Conservation (phyloP, 805 yeast genomes). For the Saturnispora silvae region DNA sequence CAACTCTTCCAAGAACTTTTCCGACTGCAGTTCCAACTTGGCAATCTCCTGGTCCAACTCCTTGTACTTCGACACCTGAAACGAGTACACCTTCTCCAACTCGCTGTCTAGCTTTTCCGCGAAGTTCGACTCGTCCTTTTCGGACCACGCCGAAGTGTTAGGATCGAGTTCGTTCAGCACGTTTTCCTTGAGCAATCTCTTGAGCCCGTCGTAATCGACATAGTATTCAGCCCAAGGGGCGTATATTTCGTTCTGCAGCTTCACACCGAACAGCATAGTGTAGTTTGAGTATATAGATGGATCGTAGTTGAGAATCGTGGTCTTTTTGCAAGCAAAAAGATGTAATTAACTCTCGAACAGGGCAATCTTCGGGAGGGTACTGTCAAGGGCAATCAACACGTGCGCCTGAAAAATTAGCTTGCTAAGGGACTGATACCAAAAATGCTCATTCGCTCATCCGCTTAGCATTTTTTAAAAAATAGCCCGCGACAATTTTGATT, state of each 20-base stretch:
- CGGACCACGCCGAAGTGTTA: constrained; percentile 40
- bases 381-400: background rate
- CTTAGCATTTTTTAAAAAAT: too few relatives aligned
- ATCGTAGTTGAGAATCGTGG: background rate
- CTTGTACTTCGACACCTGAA: constrained; percentile 58
- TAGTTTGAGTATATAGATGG: background rate
- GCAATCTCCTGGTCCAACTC: constrained; percentile 56
- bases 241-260: constrained; percentile 69
- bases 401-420: background rate
- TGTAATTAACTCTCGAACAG: too few relatives aligned
- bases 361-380: too few relatives aligned
- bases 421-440: too few relatives aligned
- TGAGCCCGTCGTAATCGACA: constrained; percentile 53
- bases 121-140: constrained; percentile 60
- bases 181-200: constrained; percentile 60
- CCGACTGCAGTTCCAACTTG: constrained; percentile 51
- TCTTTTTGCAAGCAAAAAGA: background rate
- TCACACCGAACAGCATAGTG: constrained; percentile 76
- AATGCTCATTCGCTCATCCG: too few relatives aligned
- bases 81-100: constrained; percentile 66
- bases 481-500: too few relatives aligned
- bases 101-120: constrained; percentile 58
- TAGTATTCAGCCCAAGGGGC: constrained; percentile 81
- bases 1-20: constrained; percentile 23
- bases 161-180: constrained; percentile 24